A percentile compares a stretch with the other conserved stretches of the same genome.
Conservation (phyloP, 2,329 filamentous ascomycete species). For the Trichoderma aggressivum region DNA sequence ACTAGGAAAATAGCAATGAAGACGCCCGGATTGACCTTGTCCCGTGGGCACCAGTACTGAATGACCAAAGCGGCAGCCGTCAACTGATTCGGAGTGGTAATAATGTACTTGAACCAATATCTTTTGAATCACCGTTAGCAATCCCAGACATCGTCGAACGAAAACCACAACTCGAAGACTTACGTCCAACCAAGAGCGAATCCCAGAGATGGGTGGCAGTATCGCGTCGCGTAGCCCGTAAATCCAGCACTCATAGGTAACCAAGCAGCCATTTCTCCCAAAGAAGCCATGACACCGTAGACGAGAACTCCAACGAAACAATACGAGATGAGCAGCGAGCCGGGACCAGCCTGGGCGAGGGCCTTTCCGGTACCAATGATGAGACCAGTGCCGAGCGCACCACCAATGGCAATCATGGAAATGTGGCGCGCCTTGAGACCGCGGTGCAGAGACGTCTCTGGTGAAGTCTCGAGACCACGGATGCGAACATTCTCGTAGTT, state of each 20-base stretch:
- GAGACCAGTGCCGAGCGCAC: conserved; percentile 70
- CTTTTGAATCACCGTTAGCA: conserved; percentile 27
- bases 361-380: conserved; percentile 65
- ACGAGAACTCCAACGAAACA: conserved; percentile 67
- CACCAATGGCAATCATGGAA: conserved; percentile 66
- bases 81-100: conserved; percentile 79
- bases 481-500: conserved; percentile 34
- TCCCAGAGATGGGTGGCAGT: conserved; percentile 75
- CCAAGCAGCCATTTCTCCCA: conserved; percentile 85
- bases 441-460: conserved; percentile 48
- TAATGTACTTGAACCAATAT: conserved; percentile 76
- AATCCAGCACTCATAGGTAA: conserved; percentile 75
- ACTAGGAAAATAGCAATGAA: conserved; percentile 72
- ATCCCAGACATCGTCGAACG: neutral
- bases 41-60: conserved; percentile 67
- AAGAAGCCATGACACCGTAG: conserved; percentile 75
- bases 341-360: conserved; percentile 55
- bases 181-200: conserved; percentile 74
- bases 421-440: conserved; percentile 54
- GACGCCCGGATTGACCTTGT: conserved; percentile 70
- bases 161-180: conserved; percentile 28
- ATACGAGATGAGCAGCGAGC: conserved; percentile 69
- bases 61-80: conserved; percentile 78
- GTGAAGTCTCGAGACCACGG: conserved; percentile 48
- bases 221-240: conserved; percentile 75